Evolutionary conservation across 176 grass and related monocot genomes (phyloP), one percentile per base, ranked within the genome.

Genomic region (Zoysia japonica): DNA sequence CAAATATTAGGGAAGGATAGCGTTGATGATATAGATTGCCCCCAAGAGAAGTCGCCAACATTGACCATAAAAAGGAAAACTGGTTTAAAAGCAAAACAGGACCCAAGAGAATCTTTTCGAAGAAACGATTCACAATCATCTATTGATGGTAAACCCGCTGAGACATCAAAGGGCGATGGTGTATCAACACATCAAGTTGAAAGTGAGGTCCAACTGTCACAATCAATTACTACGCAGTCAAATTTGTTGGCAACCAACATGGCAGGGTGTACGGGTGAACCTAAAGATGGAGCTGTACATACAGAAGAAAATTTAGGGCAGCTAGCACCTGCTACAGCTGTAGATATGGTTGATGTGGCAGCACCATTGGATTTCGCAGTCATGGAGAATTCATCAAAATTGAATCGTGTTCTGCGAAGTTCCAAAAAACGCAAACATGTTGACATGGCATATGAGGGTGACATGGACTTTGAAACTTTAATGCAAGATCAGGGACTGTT

Each of bases 361-460:
- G 28, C 51, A 74, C 64, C 75, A 67, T 83, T 85, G 2, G 77
- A 88, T 54, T 64, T 54, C 65, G 83, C 75, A 48, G 73, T 70
- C 84, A 67, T 54, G 54, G 86, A 90, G 28, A 93, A 89, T 15
- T n/a, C 76, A 76, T 78, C 81, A 64, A 85, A 80, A 68, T 68
- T 80, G 67, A 82, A 83, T 56, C 85, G 86, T 49, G 72, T 76
- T 39, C 61, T 83, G 11, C 83, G 94, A 72, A 87, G 80, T 71
- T 45, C 59, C 44, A 93, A 75, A 85, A 95, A 91, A 61, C 90
- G 84, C 67, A 90, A 91, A 75, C 88, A 88, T 77, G 86, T 85
- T 84, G 92, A 99, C 84, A 99, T 93, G 96, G 96, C 96, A 77
- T 95, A 95, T 51, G 92, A 99, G 76, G 92, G 92, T 5, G 92